These are phyloP conservation scores for Nothophaeocryptopus gaeumannii DNA, from an alignment of 2,329 filamentous ascomycete genomes.

Conservation along the genomic window DNA sequence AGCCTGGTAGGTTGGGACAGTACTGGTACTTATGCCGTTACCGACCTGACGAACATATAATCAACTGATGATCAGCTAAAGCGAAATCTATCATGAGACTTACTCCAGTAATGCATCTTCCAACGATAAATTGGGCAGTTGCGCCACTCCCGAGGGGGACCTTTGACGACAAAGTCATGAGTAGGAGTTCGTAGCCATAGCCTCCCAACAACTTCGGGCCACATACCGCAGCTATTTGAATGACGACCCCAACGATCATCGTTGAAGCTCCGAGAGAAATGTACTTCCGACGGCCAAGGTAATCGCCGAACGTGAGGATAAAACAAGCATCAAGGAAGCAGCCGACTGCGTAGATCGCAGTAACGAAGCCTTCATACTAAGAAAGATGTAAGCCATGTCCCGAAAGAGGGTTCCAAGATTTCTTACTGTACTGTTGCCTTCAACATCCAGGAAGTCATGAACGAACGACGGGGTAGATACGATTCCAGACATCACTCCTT, in stretches of 20 bases:
- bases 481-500: conserved; percentile 42
- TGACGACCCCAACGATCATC: conserved; percentile 45
- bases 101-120: conserved; percentile 50
- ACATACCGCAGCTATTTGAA: conserved; percentile 36
- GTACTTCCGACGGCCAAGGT: conserved; percentile 42
- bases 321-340: conserved; percentile 43
- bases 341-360: conserved; percentile 53
- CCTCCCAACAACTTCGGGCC: background rate
- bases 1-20: conserved; percentile 55
- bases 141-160: conserved; percentile 30
- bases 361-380: conserved; percentile 49
- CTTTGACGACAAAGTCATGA: too few relatives aligned
- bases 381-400: background rate
- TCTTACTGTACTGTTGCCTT: conserved; percentile 37
- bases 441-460: conserved; percentile 38
- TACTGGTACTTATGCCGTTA: conserved; percentile 56
- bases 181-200: too few relatives aligned
- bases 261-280: conserved; percentile 43
- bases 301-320: conserved; percentile 40
- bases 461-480: conserved; percentile 39
- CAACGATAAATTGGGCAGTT: conserved; percentile 53
- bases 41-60: conserved; percentile 36
- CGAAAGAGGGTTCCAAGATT: background rate
- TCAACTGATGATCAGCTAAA: background rate
- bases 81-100: background rate